Conservation (phyloP, 176 grass and related monocot genomes). For the Pharus latifolius region DNA sequence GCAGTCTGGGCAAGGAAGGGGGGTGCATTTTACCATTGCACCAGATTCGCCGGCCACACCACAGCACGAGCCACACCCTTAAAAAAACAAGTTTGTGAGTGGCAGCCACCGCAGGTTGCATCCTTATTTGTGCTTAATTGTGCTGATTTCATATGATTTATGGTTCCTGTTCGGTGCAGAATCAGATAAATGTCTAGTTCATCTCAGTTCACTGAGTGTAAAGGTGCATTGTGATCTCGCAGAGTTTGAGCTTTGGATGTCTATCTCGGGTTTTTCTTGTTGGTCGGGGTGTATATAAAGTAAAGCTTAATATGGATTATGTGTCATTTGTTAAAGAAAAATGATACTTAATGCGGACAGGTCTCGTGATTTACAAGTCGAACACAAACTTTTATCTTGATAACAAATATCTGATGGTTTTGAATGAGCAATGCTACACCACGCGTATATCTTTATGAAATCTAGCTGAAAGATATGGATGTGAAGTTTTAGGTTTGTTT, state of each 20-base stretch:
- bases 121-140: not conserved
- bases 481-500: too few species aligned
- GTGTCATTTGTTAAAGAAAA: not conserved
- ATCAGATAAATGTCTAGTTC: constrained; percentile 12
- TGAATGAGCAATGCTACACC: too few species aligned
- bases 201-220: constrained; percentile 32
- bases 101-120: not conserved
- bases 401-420: too few species aligned
- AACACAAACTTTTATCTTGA: too few species aligned
- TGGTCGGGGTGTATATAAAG: constrained; percentile 22
- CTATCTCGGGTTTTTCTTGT: not conserved
- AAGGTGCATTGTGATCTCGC: constrained; percentile 3
- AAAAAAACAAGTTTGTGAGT: not conserved
- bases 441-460: too few species aligned
- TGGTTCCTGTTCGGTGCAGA: constrained; percentile 26
- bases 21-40: constrained; percentile 77
- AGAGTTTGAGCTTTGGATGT: constrained; percentile 10
- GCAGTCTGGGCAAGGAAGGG: constrained; percentile 71
- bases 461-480: too few species aligned
- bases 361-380: too few species aligned
- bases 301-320: not conserved
- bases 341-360: too few species aligned
- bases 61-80: constrained; percentile 66
- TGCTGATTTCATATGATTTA: not conserved
- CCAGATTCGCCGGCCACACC: constrained; percentile 79